Evolutionary conservation across 768 basidiomycete species (phyloP).

Genomic region (Pleurotus giganteus): DNA sequence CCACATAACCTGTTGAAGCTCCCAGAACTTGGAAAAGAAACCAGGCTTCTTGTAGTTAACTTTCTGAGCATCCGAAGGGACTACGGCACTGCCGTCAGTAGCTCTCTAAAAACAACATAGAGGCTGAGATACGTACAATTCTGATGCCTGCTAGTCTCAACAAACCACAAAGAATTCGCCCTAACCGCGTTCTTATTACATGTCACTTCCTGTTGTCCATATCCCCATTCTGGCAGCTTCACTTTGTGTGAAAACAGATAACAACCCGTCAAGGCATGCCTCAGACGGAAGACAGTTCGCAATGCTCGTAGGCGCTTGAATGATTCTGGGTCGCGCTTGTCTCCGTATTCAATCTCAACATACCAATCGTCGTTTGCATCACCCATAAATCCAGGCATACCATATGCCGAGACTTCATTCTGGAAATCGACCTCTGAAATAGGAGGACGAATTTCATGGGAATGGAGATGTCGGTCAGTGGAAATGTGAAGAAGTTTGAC

Average conservation of each 20-base stretch:
- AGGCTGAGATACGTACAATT: constrained; percentile 48
- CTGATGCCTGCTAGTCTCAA: constrained; percentile 83
- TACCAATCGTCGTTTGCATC: constrained; percentile 94
- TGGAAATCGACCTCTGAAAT: constrained; percentile 99
- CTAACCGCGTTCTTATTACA: constrained; percentile 96
- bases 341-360: constrained; percentile 78
- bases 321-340: constrained; percentile 64
- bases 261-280: constrained; percentile 87
- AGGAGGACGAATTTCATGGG: constrained; percentile 92
- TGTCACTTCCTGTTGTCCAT: constrained; percentile 98
- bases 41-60: constrained; percentile 91
- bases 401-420: constrained; percentile 96
- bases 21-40: constrained; percentile 88
- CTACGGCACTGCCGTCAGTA: constrained; percentile 34
- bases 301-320: constrained; percentile 73
- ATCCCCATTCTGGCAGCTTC: constrained; percentile 97
- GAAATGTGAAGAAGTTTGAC: constrained; percentile 79
- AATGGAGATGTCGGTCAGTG: constrained; percentile 88
- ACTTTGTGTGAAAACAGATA: constrained; percentile 98
- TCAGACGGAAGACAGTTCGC: constrained; percentile 76
- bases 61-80: constrained; percentile 65
- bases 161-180: constrained; percentile 89
- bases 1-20: constrained; percentile 65
- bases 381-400: constrained; percentile 79
- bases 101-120: neutral